These are phyloP conservation scores for Zygoascus flipseniorum DNA, from an alignment of 805 yeast species.

Conservation along the genomic window DNA sequence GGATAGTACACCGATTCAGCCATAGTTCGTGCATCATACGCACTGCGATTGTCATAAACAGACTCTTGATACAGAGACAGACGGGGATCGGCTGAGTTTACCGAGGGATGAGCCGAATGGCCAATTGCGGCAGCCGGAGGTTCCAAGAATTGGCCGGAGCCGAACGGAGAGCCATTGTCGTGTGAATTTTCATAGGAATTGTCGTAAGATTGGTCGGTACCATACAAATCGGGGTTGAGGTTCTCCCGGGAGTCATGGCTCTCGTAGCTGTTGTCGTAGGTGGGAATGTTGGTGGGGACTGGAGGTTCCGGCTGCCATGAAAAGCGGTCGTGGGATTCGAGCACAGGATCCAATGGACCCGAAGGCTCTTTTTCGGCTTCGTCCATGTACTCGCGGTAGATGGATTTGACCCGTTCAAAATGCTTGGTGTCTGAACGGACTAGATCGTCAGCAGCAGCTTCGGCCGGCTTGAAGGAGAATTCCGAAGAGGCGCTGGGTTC, in stretches of 20 bases:
- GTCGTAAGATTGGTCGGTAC: not conserved
- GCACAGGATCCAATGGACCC: not conserved
- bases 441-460: slow-evolving; percentile 4
- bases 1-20: not conserved
- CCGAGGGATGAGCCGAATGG: not conserved
- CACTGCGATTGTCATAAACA: not conserved
- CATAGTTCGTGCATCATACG: not conserved
- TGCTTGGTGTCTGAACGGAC: slow-evolving; percentile 17
- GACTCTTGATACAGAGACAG: not conserved
- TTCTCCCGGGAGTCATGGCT: not conserved
- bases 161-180: not conserved
- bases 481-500: not conserved
- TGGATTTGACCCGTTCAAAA: slow-evolving; percentile 21
- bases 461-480: not conserved
- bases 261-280: not conserved
- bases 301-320: not conserved
- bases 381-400: slow-evolving; percentile 21
- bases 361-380: not conserved
- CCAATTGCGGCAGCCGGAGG: not conserved
- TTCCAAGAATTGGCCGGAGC: not conserved
- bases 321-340: not conserved
- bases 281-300: not conserved
- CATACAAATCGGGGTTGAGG: not conserved
- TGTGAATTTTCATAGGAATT: not conserved
- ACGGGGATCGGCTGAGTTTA: not conserved